Base-by-base conservation (phyloP, 1,284 basidiomycete genomes). In the Ganoderma sinense region DNA sequence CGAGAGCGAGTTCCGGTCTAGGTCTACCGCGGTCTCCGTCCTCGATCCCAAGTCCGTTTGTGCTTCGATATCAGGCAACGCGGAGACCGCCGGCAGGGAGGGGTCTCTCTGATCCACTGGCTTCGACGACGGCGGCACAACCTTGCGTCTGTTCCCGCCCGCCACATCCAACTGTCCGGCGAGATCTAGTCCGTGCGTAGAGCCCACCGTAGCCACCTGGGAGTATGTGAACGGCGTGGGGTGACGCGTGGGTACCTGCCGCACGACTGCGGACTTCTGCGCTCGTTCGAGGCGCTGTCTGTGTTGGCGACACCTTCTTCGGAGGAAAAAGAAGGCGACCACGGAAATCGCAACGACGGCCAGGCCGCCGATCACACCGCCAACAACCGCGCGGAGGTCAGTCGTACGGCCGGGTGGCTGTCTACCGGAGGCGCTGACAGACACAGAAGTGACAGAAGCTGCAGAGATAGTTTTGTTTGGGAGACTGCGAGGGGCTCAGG, bases 281-380 rank as follows among this genome's bases (percentile, higher is more conserved):
- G 18, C 53, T 1, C n/a, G 6, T 26, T 67, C 60, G 11, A 64
- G 26, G 20, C 29, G 20, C 10, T 41, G 23, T 2, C 51, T 16
- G 29, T 53, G 66, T 7, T 33, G 33, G 33, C 33, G 33, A 33
- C 33, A 3, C 41, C 45, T 67, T n/a, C 56, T 60, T 23, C 71
- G 64, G n/a, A 63, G 62, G 55, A 65, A 66, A 18, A 71, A n/a
- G 68, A 70, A 68, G 61, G 63, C 64, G 16, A 65, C 29, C 6
- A 60, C 48, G 2, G 65, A 48, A 18, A 73, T 43, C 0, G 18
- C 69, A 20, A 74, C 16, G 10, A 68, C 62, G 14, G 33, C 62
- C 11, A 76, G 33, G 13, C 71, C 73, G 2, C 75, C 75, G 1
- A 73, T 64, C 20, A 70, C 69, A 7, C 75, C 75, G 5, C 75